These are phyloP conservation scores for Bipolaris oryzae DNA, from an alignment of 2,329 filamentous ascomycete genomes.

Conservation along the genomic window DNA sequence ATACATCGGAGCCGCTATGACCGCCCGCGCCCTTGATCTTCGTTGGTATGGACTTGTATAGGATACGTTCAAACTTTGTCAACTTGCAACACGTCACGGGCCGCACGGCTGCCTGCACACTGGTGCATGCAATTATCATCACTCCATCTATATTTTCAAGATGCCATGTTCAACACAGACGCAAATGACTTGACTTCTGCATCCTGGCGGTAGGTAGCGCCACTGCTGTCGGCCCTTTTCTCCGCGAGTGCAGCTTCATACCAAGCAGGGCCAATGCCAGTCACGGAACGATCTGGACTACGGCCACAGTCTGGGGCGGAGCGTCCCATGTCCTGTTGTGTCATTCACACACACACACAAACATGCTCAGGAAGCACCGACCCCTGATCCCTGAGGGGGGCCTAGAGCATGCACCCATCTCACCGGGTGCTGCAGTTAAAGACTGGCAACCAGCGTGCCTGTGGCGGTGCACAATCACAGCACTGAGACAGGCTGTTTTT, in stretches of 20 bases:
- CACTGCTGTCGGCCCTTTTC: conserved; percentile 19
- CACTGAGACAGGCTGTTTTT: conserved; percentile 4
- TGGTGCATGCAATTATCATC: conserved; percentile 11
- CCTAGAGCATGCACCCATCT: neutral
- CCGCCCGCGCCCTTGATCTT: neutral
- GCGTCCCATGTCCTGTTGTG: conserved; percentile 17
- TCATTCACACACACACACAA: conserved; percentile 2
- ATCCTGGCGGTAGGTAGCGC: conserved; percentile 35
- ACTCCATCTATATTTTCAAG: conserved; percentile 20
- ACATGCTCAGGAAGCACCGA: conserved; percentile 11
- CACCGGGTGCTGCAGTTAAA: conserved; percentile 2
- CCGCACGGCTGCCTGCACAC: conserved; percentile 33
- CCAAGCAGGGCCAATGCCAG: conserved; percentile 30
- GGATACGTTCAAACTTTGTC: conserved; percentile 11
- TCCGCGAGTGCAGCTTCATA: conserved; percentile 13
- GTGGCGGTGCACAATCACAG: conserved; percentile 10
- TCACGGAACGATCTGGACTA: conserved; percentile 28
- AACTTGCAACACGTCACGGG: conserved; percentile 17
- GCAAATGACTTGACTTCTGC: conserved; percentile 8
- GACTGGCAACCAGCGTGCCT: conserved; percentile 6
- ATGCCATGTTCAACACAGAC: conserved; percentile 4
- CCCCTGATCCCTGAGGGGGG: neutral
- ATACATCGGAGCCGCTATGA: neutral
- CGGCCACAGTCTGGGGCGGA: conserved; percentile 26
- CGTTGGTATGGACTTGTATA: neutral